These are phyloP conservation scores for Flaveria robusta DNA, from an alignment of 129 eudicot species.

Conservation along the genomic window DNA sequence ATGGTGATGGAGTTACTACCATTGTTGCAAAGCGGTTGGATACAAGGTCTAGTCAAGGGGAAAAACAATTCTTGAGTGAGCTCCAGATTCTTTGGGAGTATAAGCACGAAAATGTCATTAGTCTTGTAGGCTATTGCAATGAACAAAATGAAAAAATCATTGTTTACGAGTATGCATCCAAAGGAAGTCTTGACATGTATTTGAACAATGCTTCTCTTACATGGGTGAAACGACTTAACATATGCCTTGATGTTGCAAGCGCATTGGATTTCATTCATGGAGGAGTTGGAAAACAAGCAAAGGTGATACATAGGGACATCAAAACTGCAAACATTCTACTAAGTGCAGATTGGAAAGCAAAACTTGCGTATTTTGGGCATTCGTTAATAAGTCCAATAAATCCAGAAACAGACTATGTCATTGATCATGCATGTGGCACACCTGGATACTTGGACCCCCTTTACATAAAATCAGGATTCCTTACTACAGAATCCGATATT, in stretches of 20 bases:
- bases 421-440: background rate
- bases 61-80: background rate
- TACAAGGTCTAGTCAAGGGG: background rate
- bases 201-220: background rate
- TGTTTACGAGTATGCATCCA: conserved; percentile 5
- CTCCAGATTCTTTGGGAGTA: conserved; percentile 9
- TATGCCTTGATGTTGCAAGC: conserved; percentile 7
- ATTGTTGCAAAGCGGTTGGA: background rate
- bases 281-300: background rate
- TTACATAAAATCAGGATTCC: background rate
- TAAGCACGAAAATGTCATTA: background rate
- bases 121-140: conserved; percentile 6
- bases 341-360: background rate
- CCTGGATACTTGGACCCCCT: background rate
- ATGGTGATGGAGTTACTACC: background rate
- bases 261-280: background rate
- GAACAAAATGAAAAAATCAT: conserved; percentile 6
- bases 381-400: background rate
- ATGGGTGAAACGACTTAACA: conserved; percentile 9
- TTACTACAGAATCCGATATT: conserved; percentile 1
- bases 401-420: background rate
- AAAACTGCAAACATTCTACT: conserved; percentile 16
- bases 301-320: too few species aligned
- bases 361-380: conserved; percentile 12
- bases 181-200: conserved; percentile 13